These are phyloP conservation scores for Leccinum boreale DNA, from an alignment of 768 basidiomycete genomes.

Conservation along the genomic window DNA sequence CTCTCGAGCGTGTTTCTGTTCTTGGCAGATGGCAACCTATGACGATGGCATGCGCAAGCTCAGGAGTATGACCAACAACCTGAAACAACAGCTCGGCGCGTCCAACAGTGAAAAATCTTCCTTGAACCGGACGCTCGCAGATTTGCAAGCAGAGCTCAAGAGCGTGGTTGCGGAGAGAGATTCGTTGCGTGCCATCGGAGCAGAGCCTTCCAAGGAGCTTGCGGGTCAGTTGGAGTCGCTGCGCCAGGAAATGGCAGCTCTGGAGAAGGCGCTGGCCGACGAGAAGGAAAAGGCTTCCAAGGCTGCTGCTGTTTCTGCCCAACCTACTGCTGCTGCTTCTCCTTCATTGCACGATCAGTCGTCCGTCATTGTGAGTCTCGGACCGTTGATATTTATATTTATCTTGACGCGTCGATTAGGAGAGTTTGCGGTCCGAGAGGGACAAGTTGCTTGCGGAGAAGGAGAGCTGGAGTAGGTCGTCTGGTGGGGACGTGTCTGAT, in stretches of 20 bases:
- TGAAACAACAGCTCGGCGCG: conserved; percentile 24
- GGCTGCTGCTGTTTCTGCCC: conserved; percentile 1
- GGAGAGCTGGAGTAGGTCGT: conserved; percentile 33
- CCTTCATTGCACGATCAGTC: conserved; percentile 21
- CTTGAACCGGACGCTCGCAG: conserved; percentile 26
- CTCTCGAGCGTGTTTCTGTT: not conserved
- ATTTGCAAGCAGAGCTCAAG: conserved; percentile 28
- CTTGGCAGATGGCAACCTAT: conserved; percentile 37
- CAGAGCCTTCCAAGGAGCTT: conserved; percentile 30
- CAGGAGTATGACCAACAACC: conserved; percentile 24
- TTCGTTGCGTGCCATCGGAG: conserved; percentile 15
- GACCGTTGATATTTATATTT: not conserved
- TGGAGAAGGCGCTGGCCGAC: conserved; percentile 39
- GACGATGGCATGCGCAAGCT: conserved; percentile 42
- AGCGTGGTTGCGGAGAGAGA: conserved; percentile 29
- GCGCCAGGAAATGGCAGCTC: conserved; percentile 34
- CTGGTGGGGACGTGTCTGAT: conserved; percentile 25
- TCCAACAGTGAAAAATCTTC: conserved; percentile 29
- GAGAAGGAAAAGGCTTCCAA: conserved; percentile 37
- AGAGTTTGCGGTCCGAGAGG: conserved; percentile 52
- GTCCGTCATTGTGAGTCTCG: conserved; percentile 32
- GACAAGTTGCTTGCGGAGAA: conserved; percentile 64
- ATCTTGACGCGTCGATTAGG: conserved; percentile 33
- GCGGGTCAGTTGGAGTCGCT: conserved; percentile 34
- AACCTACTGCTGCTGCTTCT: not conserved